A percentile compares a stretch with the other conserved stretches of the same genome.
Evolutionary conservation across 495 filamentous ascomycete species (phyloP).

Genomic region (Pseudoneurospora amorphoporcata): DNA sequence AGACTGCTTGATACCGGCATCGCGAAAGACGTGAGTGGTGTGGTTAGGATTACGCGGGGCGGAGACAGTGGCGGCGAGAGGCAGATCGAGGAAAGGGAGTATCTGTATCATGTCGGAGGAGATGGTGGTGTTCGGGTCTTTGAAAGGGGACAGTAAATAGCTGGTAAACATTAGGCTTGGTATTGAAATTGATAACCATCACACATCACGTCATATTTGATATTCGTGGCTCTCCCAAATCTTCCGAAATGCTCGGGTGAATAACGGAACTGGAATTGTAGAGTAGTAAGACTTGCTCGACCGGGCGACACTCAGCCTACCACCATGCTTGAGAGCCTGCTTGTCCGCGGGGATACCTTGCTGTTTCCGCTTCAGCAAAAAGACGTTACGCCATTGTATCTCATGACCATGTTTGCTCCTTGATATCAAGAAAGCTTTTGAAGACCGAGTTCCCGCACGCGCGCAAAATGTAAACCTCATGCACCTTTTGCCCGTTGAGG

Average conservation of each 20-base stretch:
- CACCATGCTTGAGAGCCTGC: neutral
- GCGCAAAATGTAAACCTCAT: slow-evolving; percentile 18
- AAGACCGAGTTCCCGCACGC: slow-evolving; percentile 21
- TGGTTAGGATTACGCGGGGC: slow-evolving; percentile 63
- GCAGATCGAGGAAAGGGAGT: slow-evolving; percentile 51
- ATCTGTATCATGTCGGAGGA: slow-evolving; percentile 66
- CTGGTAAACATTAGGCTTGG: neutral
- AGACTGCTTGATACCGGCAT: slow-evolving; percentile 71
- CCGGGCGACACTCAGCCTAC: neutral
- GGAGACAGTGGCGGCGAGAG: slow-evolving; percentile 13
- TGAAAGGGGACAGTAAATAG: slow-evolving; percentile 50
- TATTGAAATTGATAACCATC: neutral
- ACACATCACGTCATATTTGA: neutral
- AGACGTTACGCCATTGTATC: slow-evolving; percentile 23
- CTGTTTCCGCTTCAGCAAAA: neutral
- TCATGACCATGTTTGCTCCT: slow-evolving; percentile 21
- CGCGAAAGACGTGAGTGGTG: slow-evolving; percentile 85
- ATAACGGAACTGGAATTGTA: neutral
- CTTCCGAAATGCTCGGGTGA: neutral
- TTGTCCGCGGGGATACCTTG: neutral
- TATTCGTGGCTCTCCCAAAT: neutral
- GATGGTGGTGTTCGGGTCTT: slow-evolving; percentile 76
- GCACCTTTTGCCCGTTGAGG: slow-evolving; percentile 20
- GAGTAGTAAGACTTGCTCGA: neutral
- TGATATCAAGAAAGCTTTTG: slow-evolving; percentile 13